Percentiles rank a stretch among this genome's conserved stretches.
Evolutionary conservation across 2,329 filamentous ascomycete genomes (phyloP).

Genomic region (Fusarium sterilihyphosum): DNA sequence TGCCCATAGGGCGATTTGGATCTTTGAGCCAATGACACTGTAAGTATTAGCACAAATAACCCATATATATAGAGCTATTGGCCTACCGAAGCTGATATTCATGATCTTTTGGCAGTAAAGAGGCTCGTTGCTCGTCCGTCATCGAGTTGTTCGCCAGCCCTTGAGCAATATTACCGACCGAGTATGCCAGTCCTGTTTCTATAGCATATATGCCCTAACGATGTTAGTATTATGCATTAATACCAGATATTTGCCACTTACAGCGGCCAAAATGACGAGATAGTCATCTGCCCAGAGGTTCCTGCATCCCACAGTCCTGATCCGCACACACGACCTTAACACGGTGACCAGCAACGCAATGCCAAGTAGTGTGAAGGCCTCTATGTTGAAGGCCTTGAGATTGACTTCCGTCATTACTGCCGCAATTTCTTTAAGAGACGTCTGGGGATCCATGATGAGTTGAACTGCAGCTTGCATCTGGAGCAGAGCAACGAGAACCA

Average conservation of each 20-base stretch:
- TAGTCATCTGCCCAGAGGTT: constrained; percentile 68
- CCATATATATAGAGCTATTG: accelerated
- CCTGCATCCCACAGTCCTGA: constrained; percentile 57
- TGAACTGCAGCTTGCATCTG: neutral
- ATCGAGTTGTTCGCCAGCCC: constrained; percentile 68
- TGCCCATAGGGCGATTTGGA: constrained; percentile 65
- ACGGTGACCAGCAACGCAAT: constrained; percentile 60
- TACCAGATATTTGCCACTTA: constrained; percentile 38
- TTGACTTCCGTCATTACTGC: constrained; percentile 39
- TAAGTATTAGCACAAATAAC: neutral
- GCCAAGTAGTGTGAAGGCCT: constrained; percentile 57
- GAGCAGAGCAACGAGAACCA: neutral
- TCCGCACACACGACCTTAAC: constrained; percentile 61
- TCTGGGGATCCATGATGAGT: constrained; percentile 22
- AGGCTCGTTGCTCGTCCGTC: constrained; percentile 59
- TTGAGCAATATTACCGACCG: constrained; percentile 57
- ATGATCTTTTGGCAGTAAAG: constrained; percentile 53
- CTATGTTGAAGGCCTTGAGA: constrained; percentile 44
- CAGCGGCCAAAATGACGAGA: constrained; percentile 64
- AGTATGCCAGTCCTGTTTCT: constrained; percentile 62
- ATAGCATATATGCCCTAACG: constrained; percentile 60
- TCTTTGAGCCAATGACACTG: constrained; percentile 65
- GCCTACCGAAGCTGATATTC: constrained; percentile 56
- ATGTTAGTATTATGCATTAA: neutral
- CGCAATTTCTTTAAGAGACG: constrained; percentile 29